These are phyloP conservation scores for Camellia granthamiana DNA, from an alignment of 148 eudicot genomes.

Conservation along the genomic window DNA sequence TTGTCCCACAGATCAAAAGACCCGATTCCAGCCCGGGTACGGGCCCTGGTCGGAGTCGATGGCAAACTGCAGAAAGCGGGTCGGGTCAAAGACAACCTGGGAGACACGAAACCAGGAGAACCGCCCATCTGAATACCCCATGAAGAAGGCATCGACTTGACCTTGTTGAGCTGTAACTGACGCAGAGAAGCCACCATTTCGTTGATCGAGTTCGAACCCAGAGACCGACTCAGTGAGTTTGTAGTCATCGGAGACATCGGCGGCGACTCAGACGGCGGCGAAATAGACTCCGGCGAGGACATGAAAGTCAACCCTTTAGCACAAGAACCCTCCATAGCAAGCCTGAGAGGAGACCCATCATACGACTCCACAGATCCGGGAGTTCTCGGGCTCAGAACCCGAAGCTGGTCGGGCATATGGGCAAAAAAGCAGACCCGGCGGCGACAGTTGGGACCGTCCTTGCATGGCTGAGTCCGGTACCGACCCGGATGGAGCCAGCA, in stretches of 20 bases:
- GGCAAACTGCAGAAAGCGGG: neutral
- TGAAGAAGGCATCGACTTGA: neutral
- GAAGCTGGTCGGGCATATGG: conserved; percentile 26
- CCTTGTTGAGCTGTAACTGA: neutral
- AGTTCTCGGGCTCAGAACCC: conserved; percentile 6
- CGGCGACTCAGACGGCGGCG: neutral
- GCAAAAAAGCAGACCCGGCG: conserved; percentile 30
- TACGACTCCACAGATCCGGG: neutral
- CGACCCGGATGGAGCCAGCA: conserved; percentile 32
- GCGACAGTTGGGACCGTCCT: conserved; percentile 24
- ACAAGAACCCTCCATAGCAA: too few relatives aligned
- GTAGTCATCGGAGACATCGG: neutral
- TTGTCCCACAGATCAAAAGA: neutral
- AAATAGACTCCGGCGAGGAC: too few relatives aligned
- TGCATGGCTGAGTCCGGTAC: conserved; percentile 32
- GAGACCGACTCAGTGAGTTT: neutral
- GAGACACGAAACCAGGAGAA: neutral
- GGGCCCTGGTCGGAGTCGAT: neutral
- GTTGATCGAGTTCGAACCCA: neutral
- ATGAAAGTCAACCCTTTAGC: too few relatives aligned
- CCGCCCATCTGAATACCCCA: neutral
- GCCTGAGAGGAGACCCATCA: too few relatives aligned
- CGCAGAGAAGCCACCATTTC: neutral
- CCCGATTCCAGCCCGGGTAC: neutral
- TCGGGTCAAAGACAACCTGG: neutral